A percentile compares a stretch with the other conserved stretches of the same genome.
Conservation (phyloP, 1,284 basidiomycete genomes). For the Macrocystidia cucumis region DNA sequence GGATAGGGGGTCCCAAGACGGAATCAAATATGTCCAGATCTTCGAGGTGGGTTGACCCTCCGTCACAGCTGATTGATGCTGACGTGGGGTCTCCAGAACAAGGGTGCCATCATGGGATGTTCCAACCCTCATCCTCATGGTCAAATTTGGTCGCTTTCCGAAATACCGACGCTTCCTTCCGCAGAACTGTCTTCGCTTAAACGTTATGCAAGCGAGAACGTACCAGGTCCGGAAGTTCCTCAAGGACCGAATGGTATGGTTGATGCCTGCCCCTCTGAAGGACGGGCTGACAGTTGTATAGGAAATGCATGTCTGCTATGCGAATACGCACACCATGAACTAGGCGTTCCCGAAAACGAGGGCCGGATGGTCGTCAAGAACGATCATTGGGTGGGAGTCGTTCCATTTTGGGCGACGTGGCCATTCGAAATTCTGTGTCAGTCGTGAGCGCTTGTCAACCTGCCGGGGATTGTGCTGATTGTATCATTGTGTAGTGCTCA, state of each 20-base stretch:
- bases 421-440: conserved; percentile 83
- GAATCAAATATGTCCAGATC: conserved; percentile 81
- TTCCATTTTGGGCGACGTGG: conserved; percentile 97
- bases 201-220: conserved; percentile 39
- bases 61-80: no score
- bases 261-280: conserved; percentile 3
- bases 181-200: conserved; percentile 57
- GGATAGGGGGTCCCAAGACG: conserved; percentile 51
- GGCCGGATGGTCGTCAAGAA: conserved; percentile 72
- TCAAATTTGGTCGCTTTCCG: conserved; percentile 83
- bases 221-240: conserved; percentile 37
- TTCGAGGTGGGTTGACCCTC: conserved; percentile 83
- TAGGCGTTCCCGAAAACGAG: conserved; percentile 30
- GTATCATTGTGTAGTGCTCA: conserved; percentile 48
- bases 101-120: conserved; percentile 94
- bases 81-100: conserved; percentile 55
- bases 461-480: no score
- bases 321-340: conserved; percentile 77
- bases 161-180: conserved; percentile 65
- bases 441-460: conserved; percentile 12
- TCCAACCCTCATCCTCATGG: conserved; percentile 96
- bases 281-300: conserved; percentile 9
- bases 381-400: conserved; percentile 79
- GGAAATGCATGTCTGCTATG: conserved; percentile 71
- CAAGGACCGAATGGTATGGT: conserved; percentile 49